Conservation (phyloP, 2,329 filamentous ascomycete genomes). For the Elsinoe fawcettii region DNA sequence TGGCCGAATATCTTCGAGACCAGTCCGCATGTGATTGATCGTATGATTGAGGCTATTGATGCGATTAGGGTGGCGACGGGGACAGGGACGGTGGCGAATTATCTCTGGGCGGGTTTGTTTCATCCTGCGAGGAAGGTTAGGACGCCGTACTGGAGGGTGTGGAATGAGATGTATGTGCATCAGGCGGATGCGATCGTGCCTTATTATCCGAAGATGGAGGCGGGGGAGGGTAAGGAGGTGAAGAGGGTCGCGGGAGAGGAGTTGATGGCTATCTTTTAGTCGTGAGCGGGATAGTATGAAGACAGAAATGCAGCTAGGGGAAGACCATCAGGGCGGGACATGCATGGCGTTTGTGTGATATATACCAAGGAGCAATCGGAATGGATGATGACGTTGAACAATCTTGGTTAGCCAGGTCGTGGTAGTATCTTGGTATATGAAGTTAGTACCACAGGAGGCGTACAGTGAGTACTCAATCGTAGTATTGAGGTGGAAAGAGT, state of each 20-base stretch:
- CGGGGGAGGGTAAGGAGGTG: constrained; percentile 65
- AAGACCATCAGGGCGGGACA: not conserved
- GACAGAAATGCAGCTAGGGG: too few relatives aligned
- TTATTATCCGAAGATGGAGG: constrained; percentile 82
- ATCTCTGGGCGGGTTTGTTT: constrained; percentile 95
- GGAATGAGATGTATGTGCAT: constrained; percentile 95
- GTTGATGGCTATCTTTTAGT: constrained; percentile 36
- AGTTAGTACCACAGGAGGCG: too few relatives aligned
- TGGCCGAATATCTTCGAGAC: constrained; percentile 98
- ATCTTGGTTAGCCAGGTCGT: not conserved
- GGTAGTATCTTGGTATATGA: not conserved
- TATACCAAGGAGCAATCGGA: not conserved
- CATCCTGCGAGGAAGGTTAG: constrained; percentile 93
- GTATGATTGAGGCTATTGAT: constrained; percentile 95
- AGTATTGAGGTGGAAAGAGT: too few relatives aligned
- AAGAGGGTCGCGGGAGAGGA: constrained; percentile 46
- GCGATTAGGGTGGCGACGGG: constrained; percentile 90
- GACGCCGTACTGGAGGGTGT: constrained; percentile 89
- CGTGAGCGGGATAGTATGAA: not conserved
- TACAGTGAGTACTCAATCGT: too few relatives aligned
- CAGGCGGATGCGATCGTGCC: constrained; percentile 91
- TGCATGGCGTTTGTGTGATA: not conserved
- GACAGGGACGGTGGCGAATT: constrained; percentile 89
- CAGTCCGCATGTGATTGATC: constrained; percentile 94
- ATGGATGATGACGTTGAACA: not conserved